Evolutionary conservation across 2,329 filamentous ascomycete species (phyloP), one percentile per base, ranked within the genome.

Genomic region (Dactylellina drechsleri): DNA sequence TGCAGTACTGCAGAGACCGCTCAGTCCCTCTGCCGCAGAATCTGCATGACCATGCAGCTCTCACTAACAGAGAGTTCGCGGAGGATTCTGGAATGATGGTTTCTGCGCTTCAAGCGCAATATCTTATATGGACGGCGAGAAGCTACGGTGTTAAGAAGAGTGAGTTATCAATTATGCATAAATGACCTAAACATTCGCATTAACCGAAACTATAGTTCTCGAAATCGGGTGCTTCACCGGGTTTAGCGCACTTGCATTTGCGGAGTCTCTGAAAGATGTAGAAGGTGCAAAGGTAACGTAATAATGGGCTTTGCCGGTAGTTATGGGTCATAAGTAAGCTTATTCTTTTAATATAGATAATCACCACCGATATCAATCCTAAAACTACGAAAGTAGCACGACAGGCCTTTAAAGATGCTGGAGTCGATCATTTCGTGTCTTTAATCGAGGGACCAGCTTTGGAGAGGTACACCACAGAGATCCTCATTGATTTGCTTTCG

Each of bases 141-240:
- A 57, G 57, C 20, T 26, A 66, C 15, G 56, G 65, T 12, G 77
- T 45, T 8, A 77, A 73, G 64, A 67, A 79, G 71, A 75, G 72
- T 76, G 13, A 16, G 28, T 47, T 64, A 2, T 47, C 7, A 45
- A 43, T 8, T 45, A 12, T 45, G 2, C 4, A n/a, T 10, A 12
- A 45, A 50, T 23, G 15, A 58, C 15, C 2, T 1, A 41, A 49
- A 2, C 4, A 16, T 15, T 13, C 41, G 28, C 16, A 41, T n/a
- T 13, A 53, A 43, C 26, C 26, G 2, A 15, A 47, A 49, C 10
- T 31, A 47, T 40, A 81, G 80, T 82, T 20, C 80, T 82, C 10
- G 81, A 82, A 58, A 79, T 82, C 40, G 81, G 81, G 2, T 80
- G 78, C 62, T 82, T 80, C 66, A 81, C 79, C 4, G 81, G 81